A percentile compares a stretch with the other conserved stretches of the same genome.
phyloP scores from a whole-genome alignment of 768 basidiomycete genomes.

The Rubroboletus pulcherrimus region DNA sequence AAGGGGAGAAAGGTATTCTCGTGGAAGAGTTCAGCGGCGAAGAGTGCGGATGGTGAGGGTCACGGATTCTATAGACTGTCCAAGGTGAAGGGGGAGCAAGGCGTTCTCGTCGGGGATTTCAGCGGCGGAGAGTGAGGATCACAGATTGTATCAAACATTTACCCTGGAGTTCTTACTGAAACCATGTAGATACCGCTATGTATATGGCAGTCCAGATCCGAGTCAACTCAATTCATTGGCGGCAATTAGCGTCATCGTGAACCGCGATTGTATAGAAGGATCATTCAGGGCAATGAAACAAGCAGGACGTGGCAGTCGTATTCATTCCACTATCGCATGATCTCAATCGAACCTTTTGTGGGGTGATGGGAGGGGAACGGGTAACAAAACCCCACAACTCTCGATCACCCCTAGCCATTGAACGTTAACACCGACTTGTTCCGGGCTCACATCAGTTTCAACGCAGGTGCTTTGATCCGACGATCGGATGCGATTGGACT shows the following conservation, averaged over 20 bases:
- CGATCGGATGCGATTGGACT: too few relatives aligned
- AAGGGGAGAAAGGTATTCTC: slow-evolving; percentile 53
- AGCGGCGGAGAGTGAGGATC: background rate
- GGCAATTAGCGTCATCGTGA: too few relatives aligned
- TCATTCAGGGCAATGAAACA: background rate
- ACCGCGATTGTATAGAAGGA: background rate
- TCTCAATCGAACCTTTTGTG: too few relatives aligned
- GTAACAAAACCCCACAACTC: background rate
- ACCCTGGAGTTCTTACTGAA: background rate
- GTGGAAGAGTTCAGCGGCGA: slow-evolving; percentile 59
- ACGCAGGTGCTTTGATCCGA: background rate
- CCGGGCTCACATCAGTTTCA: background rate
- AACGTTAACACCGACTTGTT: background rate
- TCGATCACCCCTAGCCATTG: background rate
- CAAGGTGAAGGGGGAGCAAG: background rate
- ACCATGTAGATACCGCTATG: background rate
- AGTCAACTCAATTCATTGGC: background rate
- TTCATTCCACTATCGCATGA: background rate
- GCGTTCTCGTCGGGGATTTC: background rate
- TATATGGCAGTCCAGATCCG: background rate
- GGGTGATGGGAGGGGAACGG: background rate
- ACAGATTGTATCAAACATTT: background rate
- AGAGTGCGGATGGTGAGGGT: slow-evolving; percentile 66
- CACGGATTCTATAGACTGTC: background rate
- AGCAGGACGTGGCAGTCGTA: background rate